Base-by-base conservation (phyloP, 2,329 filamentous ascomycete genomes). In the Delphinella strobiligena region DNA sequence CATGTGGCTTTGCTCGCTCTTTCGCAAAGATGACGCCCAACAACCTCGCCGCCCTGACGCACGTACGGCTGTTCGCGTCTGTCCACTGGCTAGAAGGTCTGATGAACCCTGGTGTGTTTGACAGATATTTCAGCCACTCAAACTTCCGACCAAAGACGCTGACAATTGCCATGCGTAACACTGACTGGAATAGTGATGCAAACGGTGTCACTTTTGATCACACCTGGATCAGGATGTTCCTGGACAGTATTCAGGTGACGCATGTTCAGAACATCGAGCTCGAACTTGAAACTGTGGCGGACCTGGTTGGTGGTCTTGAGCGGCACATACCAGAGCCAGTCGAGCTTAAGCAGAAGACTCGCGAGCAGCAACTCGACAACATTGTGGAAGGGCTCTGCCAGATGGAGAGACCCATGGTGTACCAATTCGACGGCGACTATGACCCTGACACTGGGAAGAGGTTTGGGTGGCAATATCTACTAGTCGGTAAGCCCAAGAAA, bases 81-180 rank as follows among this genome's bases (percentile, higher is more conserved):
- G 45, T 49, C 46, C 54, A 34, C 40, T 51, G 46, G 40, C 47
- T 59, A 7, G 55, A 60, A 38, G 12, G 7, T 12, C 12, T 7
- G 7, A 41, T 19, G 5, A 9, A 16, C 5, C 17, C 33, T 18
- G 17, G 11, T 9, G 10, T 19, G 33, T 19, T 35, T 17, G n/a
- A 5, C 9, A 14, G 5, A 10, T 8, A 17, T 10, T 35, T 35
- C 17, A 18, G 33, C 4, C n/a, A 14, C 10, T 17, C 33, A 2
- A 27, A 27, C 7, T 27, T 27, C 22, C 22, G 22, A 12, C 33
- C 33, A 8, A 14, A 18, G 8, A 14, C 9, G 14, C 14, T 19
- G 5, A 35, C 33, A 9, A 35, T 35, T 17, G 19, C 14, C 9
- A 17, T 35, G 10, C 33, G 33, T 17, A n/a, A 35, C n/a, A 35